Evolutionary conservation across 495 filamentous ascomycete species (phyloP).

Genomic region (Cryomyces antarcticus): DNA sequence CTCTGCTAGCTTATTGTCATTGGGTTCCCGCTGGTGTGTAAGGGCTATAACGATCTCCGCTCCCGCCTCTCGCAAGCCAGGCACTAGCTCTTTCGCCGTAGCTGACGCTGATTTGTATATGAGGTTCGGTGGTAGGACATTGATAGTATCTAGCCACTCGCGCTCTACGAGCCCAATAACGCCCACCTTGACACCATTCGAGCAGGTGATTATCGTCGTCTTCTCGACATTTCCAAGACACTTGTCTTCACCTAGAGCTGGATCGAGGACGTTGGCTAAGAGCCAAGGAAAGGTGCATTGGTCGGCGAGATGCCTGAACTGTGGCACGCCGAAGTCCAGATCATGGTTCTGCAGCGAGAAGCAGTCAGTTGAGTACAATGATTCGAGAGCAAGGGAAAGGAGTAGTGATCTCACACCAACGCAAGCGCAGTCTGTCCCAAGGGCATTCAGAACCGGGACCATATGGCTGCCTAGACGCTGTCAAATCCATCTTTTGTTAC

Average conservation of each 20-base stretch:
- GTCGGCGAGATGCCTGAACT: constrained; percentile 48
- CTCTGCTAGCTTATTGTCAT: constrained; percentile 50
- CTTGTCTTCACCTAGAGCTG: constrained; percentile 45
- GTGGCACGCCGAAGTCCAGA: constrained; percentile 74
- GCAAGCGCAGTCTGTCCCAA: constrained; percentile 54
- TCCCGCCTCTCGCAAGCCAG: constrained; percentile 48
- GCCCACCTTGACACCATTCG: constrained; percentile 70
- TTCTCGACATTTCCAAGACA: constrained; percentile 51
- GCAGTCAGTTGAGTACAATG: not conserved
- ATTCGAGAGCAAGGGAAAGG: not conserved
- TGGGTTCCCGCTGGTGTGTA: constrained; percentile 73
- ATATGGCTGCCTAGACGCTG: constrained; percentile 42
- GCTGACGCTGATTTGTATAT: constrained; percentile 57
- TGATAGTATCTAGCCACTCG: constrained; percentile 72
- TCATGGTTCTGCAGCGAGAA: constrained; percentile 50
- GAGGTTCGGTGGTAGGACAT: constrained; percentile 57
- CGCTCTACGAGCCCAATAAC: constrained; percentile 67
- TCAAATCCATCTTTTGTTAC: not conserved
- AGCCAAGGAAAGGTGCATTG: constrained; percentile 81
- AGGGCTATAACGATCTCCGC: constrained; percentile 65
- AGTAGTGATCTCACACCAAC: constrained; percentile 41
- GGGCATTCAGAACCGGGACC: constrained; percentile 68
- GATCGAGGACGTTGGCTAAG: constrained; percentile 66
- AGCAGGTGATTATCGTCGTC: constrained; percentile 49
- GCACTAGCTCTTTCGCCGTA: constrained; percentile 50